Percentiles rank a stretch among this genome's conserved stretches.
Evolutionary conservation across 495 filamentous ascomycete genomes (phyloP).

Genomic region (Aspergillus leporis): DNA sequence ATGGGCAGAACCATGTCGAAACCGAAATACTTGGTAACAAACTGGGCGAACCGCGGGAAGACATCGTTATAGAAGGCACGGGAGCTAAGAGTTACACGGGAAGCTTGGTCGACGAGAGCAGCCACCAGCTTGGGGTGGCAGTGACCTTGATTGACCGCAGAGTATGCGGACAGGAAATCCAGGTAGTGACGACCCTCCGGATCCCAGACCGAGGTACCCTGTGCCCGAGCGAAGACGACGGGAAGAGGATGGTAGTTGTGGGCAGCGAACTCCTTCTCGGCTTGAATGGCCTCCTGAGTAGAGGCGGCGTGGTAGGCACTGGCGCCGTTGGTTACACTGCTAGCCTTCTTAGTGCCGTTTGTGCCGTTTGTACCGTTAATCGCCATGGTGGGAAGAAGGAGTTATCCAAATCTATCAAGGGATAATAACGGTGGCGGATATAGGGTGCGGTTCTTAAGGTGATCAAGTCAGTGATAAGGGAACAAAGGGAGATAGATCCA

Average conservation of each 20-base stretch:
- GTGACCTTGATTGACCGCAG: constrained; percentile 97
- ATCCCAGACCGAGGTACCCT: constrained; percentile 91
- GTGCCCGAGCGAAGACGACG: constrained; percentile 80
- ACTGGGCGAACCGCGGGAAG: constrained; percentile 93
- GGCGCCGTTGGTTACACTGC: constrained; percentile 39
- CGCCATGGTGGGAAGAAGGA: constrained; percentile 9
- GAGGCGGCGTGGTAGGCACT: constrained; percentile 74
- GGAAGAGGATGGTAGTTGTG: constrained; percentile 99
- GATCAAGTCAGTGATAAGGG: background rate
- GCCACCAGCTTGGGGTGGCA: constrained; percentile 95
- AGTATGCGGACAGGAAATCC: constrained; percentile 97
- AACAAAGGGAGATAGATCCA: constrained; percentile 6
- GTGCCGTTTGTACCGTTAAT: background rate
- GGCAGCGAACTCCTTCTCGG: constrained; percentile 82
- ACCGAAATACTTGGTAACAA: constrained; percentile 82
- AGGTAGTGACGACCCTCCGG: constrained; percentile 96
- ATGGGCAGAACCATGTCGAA: constrained; percentile 99
- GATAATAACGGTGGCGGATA: background rate
- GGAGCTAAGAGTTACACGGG: constrained; percentile 87
- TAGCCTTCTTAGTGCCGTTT: constrained; percentile 22
- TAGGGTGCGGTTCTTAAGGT: background rate
- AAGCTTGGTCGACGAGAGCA: constrained; percentile 86
- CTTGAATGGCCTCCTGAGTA: constrained; percentile 73
- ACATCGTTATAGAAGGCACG: constrained; percentile 99
- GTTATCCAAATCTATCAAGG: background rate